A percentile compares a stretch with the other conserved stretches of the same genome.
Conservation (phyloP, 208 protist species). For the Porcisia deanei region DNA sequence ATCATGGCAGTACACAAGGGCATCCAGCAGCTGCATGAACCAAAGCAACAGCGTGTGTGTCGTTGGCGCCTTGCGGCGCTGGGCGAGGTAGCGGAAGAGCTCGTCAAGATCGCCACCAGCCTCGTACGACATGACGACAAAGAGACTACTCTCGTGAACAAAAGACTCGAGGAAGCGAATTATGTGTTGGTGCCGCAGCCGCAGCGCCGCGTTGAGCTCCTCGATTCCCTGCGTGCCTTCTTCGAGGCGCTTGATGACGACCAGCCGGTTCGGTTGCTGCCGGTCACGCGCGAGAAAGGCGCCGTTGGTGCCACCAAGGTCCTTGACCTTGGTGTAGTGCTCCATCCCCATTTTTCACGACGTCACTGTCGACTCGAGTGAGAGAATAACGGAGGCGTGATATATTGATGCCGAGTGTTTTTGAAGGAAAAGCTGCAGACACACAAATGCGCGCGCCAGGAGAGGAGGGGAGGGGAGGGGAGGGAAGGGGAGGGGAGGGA, state of each 20-base stretch:
- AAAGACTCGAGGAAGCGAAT: slow-evolving; percentile 79
- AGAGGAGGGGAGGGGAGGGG: too few species aligned
- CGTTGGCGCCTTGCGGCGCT: slow-evolving; percentile 47
- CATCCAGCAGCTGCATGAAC: slow-evolving; percentile 78
- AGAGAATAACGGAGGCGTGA: neutral
- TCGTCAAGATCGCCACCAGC: slow-evolving; percentile 81
- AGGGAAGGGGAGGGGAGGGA: too few species aligned
- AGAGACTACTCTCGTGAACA: slow-evolving; percentile 64
- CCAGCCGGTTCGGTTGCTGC: slow-evolving; percentile 49
- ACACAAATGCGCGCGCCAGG: neutral
- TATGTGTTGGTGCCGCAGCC: slow-evolving; percentile 81
- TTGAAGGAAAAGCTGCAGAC: neutral
- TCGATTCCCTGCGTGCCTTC: slow-evolving; percentile 67
- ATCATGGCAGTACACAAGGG: slow-evolving; percentile 82
- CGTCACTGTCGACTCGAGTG: neutral
- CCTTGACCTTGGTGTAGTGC: slow-evolving; percentile 73
- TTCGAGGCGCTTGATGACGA: slow-evolving; percentile 83
- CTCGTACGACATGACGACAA: slow-evolving; percentile 84
- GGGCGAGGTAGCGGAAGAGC: slow-evolving; percentile 45
- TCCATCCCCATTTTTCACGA: slow-evolving; percentile 73
- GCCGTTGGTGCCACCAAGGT: slow-evolving; percentile 81
- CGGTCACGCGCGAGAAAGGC: slow-evolving; percentile 70
- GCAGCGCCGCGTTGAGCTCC: slow-evolving; percentile 77
- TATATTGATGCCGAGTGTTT: neutral
- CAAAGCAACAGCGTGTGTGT: slow-evolving; percentile 58